Base-by-base conservation (phyloP, 768 basidiomycete species). In the Mycena albidolilacea region DNA sequence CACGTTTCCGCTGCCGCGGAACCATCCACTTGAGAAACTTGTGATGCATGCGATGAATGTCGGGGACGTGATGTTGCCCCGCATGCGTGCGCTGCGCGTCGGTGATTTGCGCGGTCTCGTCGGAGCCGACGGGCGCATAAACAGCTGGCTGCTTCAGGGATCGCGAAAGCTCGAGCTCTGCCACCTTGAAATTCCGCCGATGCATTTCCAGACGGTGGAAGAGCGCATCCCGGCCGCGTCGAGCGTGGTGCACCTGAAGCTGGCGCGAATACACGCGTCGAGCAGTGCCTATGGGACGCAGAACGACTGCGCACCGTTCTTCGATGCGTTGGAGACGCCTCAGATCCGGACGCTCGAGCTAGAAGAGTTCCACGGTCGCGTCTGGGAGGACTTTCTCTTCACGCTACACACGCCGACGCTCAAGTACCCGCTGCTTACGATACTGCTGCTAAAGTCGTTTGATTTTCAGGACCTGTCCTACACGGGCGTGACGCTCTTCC, bases 231-330 rank as follows among this genome's bases (percentile, higher is more conserved):
- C 12, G 1, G 37, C 5, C 21, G 15, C 35, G 10, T 70, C 62
- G 39, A 67, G 44, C 41, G 55, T 67, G 39, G 3, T 37, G 21
- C 58, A 67, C 37, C 38, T 70, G 58, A 74, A 48, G 39, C 65
- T 74, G 43, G 12, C 60, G 48, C 39, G 38, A 43, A 54, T 74
- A 35, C 44, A 58, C 9, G 66, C 73, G 37, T 71, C 69, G 1
- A 62, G 19, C 19, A 71, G 17, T 39, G 15, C 23, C 23, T 23
- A 67, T 19, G 73, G 73, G 3, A 61, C 52, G 14, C 64, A 70
- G 30, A 30, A 73, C 41, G 73, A 74, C 39, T 74, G 69, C 14
- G 69, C 69, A 15, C 73, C 73, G 44, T 71, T 74, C 41, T 68
- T 74, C 55, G 73, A 74, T 60, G 61, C 69, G 38, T 19, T 75